phyloP scores from a whole-genome alignment of 306 rosid genomes.

The Fragaria iinumae region DNA sequence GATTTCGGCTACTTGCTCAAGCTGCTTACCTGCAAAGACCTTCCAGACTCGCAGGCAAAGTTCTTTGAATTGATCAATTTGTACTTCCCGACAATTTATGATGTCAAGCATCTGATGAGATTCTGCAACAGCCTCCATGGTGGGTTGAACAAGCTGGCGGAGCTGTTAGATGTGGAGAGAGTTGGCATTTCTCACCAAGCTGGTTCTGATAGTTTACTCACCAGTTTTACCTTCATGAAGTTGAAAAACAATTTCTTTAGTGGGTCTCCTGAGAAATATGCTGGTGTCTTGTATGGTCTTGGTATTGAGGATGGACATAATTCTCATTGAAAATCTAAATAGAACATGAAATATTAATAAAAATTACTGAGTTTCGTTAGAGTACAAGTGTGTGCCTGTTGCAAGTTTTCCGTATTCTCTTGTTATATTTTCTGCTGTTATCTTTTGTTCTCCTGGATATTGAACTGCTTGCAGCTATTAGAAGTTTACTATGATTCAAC shows the following conservation, averaged over 20 bases:
- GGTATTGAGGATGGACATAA: slow-evolving; percentile 17
- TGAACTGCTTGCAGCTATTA: background rate
- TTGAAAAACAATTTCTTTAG: slow-evolving; percentile 23
- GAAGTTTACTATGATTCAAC: background rate
- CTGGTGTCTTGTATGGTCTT: slow-evolving; percentile 38
- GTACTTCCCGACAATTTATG: slow-evolving; percentile 35
- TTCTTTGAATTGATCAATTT: slow-evolving; percentile 27
- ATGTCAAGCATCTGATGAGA: slow-evolving; percentile 42
- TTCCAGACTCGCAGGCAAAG: slow-evolving; percentile 27
- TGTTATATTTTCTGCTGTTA: background rate
- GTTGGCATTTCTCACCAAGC: slow-evolving; percentile 47
- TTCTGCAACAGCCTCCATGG: slow-evolving; percentile 35
- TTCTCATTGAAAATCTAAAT: slow-evolving; percentile 7
- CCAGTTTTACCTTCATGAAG: slow-evolving; percentile 36
- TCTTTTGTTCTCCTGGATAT: slow-evolving; percentile 4
- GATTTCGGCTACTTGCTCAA: slow-evolving; percentile 44
- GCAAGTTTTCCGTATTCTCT: background rate
- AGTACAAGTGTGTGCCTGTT: background rate
- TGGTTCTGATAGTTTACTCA: slow-evolving; percentile 54
- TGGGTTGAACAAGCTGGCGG: slow-evolving; percentile 42
- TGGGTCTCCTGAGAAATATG: slow-evolving; percentile 23
- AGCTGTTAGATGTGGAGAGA: slow-evolving; percentile 36
- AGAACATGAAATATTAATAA: slow-evolving; percentile 4
- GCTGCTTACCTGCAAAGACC: slow-evolving; percentile 31
- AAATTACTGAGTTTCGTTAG: background rate